A percentile compares a stretch with the other conserved stretches of the same genome.
phyloP scores from a whole-genome alignment of 441 rosid species.

The Melastoma candidum region DNA sequence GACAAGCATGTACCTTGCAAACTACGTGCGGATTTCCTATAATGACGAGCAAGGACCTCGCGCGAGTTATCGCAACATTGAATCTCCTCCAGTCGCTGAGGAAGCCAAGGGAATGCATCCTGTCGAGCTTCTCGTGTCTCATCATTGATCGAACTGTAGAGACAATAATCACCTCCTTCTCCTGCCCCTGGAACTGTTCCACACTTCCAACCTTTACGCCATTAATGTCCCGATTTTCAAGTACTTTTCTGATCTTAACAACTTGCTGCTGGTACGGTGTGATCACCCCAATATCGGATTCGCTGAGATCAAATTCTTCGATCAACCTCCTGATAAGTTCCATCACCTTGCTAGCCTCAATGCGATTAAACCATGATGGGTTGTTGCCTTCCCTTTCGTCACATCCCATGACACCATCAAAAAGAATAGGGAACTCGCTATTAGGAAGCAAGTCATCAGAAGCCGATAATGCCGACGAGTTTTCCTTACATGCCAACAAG shows the following conservation, averaged over 20 bases:
- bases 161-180: constrained; percentile 63
- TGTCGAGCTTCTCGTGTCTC: constrained; percentile 72
- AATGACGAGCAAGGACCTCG: constrained; percentile 58
- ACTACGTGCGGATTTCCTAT: constrained; percentile 84
- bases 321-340: constrained; percentile 12
- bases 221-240: constrained; percentile 44
- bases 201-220: constrained; percentile 85
- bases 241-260: constrained; percentile 16
- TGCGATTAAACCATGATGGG: constrained; percentile 94
- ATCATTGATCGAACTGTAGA: constrained; percentile 87
- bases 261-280: constrained; percentile 65
- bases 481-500: constrained; percentile 67
- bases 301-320: constrained; percentile 16
- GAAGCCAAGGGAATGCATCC: constrained; percentile 61
- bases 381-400: constrained; percentile 92
- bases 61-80: constrained; percentile 90
- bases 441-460: constrained; percentile 45
- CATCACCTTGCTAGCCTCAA: constrained; percentile 51
- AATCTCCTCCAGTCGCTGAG: constrained; percentile 85
- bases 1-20: constrained; percentile 38
- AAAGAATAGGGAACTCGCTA: constrained; percentile 58
- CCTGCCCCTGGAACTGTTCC: constrained; percentile 97
- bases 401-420: constrained; percentile 83
- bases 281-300: constrained; percentile 75
- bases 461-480: constrained; percentile 26